Evolutionary conservation across 805 yeast genomes (phyloP).

Genomic region (Ascoidea asiatica): DNA sequence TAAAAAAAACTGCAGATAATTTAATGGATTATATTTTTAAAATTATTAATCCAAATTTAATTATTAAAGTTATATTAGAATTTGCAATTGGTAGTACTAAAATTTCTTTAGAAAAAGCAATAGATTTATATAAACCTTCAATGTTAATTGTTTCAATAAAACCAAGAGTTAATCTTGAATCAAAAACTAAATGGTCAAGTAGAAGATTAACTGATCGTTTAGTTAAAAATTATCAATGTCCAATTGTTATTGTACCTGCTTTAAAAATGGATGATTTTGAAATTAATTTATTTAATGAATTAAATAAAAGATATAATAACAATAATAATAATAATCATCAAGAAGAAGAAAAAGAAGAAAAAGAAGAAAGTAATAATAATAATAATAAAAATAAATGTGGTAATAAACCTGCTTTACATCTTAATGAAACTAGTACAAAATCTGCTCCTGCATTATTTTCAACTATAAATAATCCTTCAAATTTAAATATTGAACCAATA

Average conservation of each 20-base stretch:
- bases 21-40: constrained; percentile 39
- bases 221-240: constrained; percentile 50
- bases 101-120: constrained; percentile 43
- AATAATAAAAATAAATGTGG: neutral
- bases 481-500: neutral
- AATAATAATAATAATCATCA: constrained; percentile 1
- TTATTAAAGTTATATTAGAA: constrained; percentile 44
- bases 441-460: neutral
- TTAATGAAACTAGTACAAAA: neutral
- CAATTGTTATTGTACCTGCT: constrained; percentile 56
- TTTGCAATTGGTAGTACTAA: constrained; percentile 45
- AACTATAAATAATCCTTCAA: neutral
- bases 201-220: constrained; percentile 51
- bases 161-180: constrained; percentile 26
- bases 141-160: constrained; percentile 43
- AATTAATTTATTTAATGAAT: constrained; percentile 21
- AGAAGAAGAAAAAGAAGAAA: constrained; percentile 3
- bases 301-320: constrained; percentile 13
- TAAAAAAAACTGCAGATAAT: constrained; percentile 30
- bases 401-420: no score
- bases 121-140: constrained; percentile 47
- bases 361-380: constrained; percentile 3
- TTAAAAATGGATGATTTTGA: constrained; percentile 43
- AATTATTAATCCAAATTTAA: constrained; percentile 29
- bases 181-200: constrained; percentile 46